Conservation (phyloP, 2,329 filamentous ascomycete genomes). For the Achaetomium macrosporum region DNA sequence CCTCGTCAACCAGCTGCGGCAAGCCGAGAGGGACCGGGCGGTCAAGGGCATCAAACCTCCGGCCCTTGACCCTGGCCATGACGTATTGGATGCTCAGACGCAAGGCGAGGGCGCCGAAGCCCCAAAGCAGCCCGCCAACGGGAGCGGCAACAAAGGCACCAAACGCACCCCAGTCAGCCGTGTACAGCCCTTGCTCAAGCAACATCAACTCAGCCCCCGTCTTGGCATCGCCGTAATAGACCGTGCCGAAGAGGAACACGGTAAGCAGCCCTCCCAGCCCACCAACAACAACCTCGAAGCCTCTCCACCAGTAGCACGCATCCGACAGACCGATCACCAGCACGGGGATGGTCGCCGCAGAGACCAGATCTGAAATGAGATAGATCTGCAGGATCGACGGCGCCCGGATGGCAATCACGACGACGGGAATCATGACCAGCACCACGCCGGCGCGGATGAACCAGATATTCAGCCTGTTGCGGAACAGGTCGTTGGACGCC, state of each 20-base stretch:
- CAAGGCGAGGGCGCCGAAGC: slow-evolving; percentile 54
- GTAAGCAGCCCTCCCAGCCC: slow-evolving; percentile 71
- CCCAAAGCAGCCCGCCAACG: slow-evolving; percentile 68
- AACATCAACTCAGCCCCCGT: slow-evolving; percentile 63
- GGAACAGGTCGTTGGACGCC: slow-evolving; percentile 77
- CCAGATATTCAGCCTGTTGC: slow-evolving; percentile 73
- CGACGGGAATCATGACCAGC: slow-evolving; percentile 65
- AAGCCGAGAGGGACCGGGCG: slow-evolving; percentile 34
- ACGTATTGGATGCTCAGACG: slow-evolving; percentile 56
- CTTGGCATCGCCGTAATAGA: slow-evolving; percentile 66
- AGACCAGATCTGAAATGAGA: slow-evolving; percentile 74
- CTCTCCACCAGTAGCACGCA: slow-evolving; percentile 65
- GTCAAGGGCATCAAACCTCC: slow-evolving; percentile 63
- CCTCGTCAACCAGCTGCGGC: slow-evolving; percentile 6
- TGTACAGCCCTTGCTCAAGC: slow-evolving; percentile 67
- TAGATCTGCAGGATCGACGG: slow-evolving; percentile 76
- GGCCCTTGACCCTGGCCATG: slow-evolving; percentile 51
- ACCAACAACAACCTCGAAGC: slow-evolving; percentile 73
- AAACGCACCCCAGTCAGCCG: slow-evolving; percentile 73
- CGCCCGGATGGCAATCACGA: slow-evolving; percentile 67
- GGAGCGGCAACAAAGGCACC: slow-evolving; percentile 78
- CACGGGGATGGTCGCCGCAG: slow-evolving; percentile 68
- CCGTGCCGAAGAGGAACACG: slow-evolving; percentile 73
- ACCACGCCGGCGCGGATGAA: slow-evolving; percentile 65
- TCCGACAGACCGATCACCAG: slow-evolving; percentile 66